Conservation (phyloP, 75 land plant genomes). For the Cunninghamia lanceolata region DNA sequence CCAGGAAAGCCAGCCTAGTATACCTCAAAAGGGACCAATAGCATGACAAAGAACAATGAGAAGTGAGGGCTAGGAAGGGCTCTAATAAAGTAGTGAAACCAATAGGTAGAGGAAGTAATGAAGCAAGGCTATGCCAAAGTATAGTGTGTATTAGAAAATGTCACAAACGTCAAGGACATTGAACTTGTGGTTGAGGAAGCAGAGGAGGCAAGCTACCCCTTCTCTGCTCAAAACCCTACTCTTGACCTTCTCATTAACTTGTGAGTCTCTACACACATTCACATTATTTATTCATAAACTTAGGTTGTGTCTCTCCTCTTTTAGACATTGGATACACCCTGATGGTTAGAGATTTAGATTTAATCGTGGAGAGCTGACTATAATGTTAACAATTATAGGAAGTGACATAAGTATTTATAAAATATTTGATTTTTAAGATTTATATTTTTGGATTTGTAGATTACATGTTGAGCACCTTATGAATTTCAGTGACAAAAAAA, state of each 20-base stretch:
- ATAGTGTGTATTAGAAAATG: constrained; percentile 56
- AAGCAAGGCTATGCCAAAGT: constrained; percentile 39
- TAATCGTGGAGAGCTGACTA: too few relatives aligned
- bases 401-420: too few relatives aligned
- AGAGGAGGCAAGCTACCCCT: constrained; percentile 56
- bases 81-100: constrained; percentile 66
- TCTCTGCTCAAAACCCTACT: constrained; percentile 43
- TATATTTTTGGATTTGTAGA: too few relatives aligned
- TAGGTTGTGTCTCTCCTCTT: not conserved
- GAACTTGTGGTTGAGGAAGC: constrained; percentile 79
- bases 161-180: constrained; percentile 75
- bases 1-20: too few relatives aligned
- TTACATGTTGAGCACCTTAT: too few relatives aligned
- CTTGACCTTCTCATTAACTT: constrained; percentile 43
- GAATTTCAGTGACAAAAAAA: too few relatives aligned
- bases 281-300: not conserved
- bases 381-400: too few relatives aligned
- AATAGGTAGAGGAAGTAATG: constrained; percentile 43
- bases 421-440: too few relatives aligned
- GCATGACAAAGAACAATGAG: constrained; percentile 44
- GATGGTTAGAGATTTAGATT: not conserved
- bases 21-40: not conserved
- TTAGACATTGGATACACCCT: not conserved
- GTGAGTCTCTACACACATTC: constrained; percentile 28
- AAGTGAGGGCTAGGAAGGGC: constrained; percentile 61